Evolutionary conservation across 139 green algal genomes (phyloP).

Genomic region (Tetraselmis striata): DNA sequence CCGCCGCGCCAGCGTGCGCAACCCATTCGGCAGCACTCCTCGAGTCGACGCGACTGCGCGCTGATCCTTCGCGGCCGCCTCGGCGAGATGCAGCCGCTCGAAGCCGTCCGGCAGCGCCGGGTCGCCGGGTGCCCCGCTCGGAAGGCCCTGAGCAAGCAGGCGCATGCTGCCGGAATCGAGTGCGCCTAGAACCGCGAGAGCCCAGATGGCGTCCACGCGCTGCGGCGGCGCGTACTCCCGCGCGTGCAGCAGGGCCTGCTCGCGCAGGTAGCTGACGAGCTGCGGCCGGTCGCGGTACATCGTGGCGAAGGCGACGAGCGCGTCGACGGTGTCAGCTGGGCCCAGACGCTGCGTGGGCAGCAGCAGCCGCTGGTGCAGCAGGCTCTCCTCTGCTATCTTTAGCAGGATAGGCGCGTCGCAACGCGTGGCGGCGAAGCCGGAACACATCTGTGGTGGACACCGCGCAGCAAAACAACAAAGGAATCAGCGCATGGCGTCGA

Average conservation of each 20-base stretch:
- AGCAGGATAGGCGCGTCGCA: neutral
- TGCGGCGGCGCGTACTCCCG: neutral
- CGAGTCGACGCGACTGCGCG: too few relatives aligned
- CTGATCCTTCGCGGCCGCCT: too few relatives aligned
- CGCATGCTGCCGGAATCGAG: neutral
- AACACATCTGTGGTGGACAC: neutral
- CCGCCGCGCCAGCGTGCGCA: neutral
- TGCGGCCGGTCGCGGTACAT: neutral
- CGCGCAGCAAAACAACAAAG: too few relatives aligned
- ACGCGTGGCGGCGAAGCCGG: neutral
- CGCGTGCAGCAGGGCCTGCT: neutral
- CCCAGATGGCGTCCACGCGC: neutral
- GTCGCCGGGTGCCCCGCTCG: neutral
- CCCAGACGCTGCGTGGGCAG: neutral
- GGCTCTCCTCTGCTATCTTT: neutral
- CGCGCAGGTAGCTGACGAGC: neutral
- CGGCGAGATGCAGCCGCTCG: neutral
- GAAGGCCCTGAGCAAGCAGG: neutral
- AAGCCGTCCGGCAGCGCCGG: neutral
- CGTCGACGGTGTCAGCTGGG: neutral
- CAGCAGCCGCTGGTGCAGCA: neutral
- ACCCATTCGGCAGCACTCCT: neutral
- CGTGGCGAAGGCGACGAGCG: neutral
- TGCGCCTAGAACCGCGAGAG: neutral
- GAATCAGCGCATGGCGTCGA: too few relatives aligned